Evolutionary conservation across 2,329 filamentous ascomycete genomes (phyloP).

Genomic region (Colletotrichum sp.): DNA sequence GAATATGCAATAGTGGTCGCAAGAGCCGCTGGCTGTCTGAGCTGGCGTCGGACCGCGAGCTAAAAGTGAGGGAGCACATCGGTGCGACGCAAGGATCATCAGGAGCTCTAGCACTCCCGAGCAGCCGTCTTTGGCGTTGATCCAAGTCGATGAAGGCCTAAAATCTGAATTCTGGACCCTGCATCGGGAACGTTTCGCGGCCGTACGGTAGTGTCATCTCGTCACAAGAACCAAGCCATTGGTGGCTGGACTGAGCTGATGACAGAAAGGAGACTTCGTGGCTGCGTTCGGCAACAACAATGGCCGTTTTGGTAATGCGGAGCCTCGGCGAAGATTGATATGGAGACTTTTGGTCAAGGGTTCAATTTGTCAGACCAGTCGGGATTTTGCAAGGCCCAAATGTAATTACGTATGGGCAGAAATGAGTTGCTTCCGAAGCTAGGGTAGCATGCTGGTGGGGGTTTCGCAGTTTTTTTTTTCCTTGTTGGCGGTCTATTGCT

Average conservation of each 20-base stretch:
- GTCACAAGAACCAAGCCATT: slow-evolving; percentile 1
- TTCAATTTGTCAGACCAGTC: slow-evolving; percentile 3
- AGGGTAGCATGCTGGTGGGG: neutral
- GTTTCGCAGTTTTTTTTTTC: neutral
- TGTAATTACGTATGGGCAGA: slow-evolving; percentile 7
- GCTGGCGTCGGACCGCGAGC: neutral
- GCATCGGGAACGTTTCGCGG: neutral
- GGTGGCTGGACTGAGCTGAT: neutral
- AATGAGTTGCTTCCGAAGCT: neutral
- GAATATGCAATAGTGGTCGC: neutral
- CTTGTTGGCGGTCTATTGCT: neutral
- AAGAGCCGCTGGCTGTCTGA: neutral
- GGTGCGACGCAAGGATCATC: neutral
- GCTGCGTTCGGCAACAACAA: neutral
- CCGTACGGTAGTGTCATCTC: neutral
- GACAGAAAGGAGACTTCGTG: neutral
- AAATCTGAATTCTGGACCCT: slow-evolving; percentile 8
- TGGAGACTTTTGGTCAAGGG: neutral
- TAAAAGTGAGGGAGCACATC: neutral
- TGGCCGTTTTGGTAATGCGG: neutral
- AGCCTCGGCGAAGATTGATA: slow-evolving; percentile 5
- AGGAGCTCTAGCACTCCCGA: neutral
- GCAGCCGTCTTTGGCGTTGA: neutral
- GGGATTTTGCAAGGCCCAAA: neutral
- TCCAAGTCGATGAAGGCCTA: neutral